Conservation (phyloP, 2,329 filamentous ascomycete genomes). For the Ceratocystis variospora region DNA sequence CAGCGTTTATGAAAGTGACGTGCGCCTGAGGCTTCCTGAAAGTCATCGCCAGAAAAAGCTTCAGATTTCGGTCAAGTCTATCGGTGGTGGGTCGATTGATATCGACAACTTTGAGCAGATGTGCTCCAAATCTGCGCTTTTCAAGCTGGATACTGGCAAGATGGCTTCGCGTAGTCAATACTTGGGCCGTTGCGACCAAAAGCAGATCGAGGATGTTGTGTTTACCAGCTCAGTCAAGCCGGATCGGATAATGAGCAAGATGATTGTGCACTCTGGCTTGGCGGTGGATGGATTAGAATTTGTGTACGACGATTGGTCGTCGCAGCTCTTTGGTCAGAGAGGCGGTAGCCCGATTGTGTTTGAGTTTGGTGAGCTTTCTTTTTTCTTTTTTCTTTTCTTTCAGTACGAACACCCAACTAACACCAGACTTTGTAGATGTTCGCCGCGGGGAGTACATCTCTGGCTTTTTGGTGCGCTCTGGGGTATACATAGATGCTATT, state of each 20-base stretch:
- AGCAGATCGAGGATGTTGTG: conserved; percentile 59
- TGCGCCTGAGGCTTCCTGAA: conserved; percentile 58
- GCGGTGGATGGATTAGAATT: conserved; percentile 83
- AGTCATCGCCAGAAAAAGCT: conserved; percentile 58
- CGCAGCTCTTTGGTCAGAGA: conserved; percentile 72
- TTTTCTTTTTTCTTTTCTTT: background rate
- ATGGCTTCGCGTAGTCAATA: conserved; percentile 62
- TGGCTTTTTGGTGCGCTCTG: conserved; percentile 71
- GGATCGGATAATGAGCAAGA: conserved; percentile 58
- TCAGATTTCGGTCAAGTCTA: conserved; percentile 60
- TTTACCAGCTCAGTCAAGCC: conserved; percentile 54
- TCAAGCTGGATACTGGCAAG: conserved; percentile 59
- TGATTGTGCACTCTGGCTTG: conserved; percentile 63
- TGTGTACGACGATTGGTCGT: conserved; percentile 73
- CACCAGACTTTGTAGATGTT: conserved; percentile 14
- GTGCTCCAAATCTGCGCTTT: conserved; percentile 53
- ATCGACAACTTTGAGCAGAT: conserved; percentile 65
- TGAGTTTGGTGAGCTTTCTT: conserved; percentile 49
- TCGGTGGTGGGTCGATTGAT: conserved; percentile 57
- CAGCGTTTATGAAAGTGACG: conserved; percentile 57
- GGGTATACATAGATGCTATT: conserved; percentile 73
- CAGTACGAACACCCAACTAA: background rate
- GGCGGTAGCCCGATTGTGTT: conserved; percentile 60
- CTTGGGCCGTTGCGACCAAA: conserved; percentile 57
- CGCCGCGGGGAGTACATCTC: conserved; percentile 73